phyloP scores from a whole-genome alignment of 108 stramenopile species.

The Schizochytrium sp. region DNA sequence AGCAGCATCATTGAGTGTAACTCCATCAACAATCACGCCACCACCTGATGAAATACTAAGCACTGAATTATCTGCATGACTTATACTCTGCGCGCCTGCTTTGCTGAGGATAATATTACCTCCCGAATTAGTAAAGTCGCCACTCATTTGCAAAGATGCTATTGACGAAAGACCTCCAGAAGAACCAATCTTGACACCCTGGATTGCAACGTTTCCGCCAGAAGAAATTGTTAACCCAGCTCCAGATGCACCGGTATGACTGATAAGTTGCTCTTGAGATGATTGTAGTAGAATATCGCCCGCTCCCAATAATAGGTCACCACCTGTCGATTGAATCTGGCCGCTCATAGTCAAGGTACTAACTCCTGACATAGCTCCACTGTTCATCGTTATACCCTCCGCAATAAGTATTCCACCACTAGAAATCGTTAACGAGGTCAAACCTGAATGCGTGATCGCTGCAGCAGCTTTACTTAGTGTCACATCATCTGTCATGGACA shows the following conservation, averaged over 20 bases:
- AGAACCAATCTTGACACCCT: not conserved
- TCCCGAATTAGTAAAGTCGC: not conserved
- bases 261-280: not conserved
- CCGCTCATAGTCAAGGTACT: not conserved
- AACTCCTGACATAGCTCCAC: not conserved
- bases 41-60: not conserved
- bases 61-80: constrained; percentile 7
- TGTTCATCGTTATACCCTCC: not conserved
- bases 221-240: not conserved
- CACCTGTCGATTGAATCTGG: not conserved
- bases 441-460: no score
- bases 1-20: not conserved
- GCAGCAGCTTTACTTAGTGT: not conserved
- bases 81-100: not conserved
- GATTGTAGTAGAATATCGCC: not conserved
- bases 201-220: not conserved
- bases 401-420: not conserved
- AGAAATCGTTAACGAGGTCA: no score
- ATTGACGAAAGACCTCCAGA: not conserved
- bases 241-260: not conserved
- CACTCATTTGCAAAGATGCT: not conserved
- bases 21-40: not conserved
- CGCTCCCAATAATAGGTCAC: not conserved
- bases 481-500: not conserved
- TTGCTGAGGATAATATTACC: constrained; percentile 9